A percentile compares a stretch with the other conserved stretches of the same genome.
These are phyloP conservation scores for Dissophora globulifera DNA, from an alignment of 192 early-diverging fungal genomes.

Conservation along the genomic window DNA sequence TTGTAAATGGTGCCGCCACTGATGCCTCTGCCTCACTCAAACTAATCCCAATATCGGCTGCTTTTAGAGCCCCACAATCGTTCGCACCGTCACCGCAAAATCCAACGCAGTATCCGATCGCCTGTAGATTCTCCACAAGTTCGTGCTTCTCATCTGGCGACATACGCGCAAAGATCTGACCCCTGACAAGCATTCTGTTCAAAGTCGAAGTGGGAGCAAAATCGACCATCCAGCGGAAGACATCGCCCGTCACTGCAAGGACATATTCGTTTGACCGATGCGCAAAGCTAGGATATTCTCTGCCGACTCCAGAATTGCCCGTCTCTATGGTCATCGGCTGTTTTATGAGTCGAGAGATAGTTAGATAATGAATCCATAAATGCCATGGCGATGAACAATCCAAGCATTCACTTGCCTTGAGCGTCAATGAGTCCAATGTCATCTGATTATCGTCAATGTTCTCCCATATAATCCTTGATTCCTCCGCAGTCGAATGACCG, in stretches of 20 bases:
- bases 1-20: constrained; percentile 98
- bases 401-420: constrained; percentile 43
- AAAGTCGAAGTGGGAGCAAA: constrained; percentile 56
- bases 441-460: constrained; percentile 60
- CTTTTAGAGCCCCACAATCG: constrained; percentile 96
- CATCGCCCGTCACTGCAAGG: constrained; percentile 96
- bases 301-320: neutral
- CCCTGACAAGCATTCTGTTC: constrained; percentile 83
- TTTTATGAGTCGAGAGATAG: too few relatives aligned
- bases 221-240: constrained; percentile 96
- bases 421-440: constrained; percentile 53
- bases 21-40: constrained; percentile 97
- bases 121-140: constrained; percentile 89
- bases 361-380: too few relatives aligned
- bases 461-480: constrained; percentile 78
- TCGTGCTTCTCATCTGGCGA: constrained; percentile 98
- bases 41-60: constrained; percentile 95
- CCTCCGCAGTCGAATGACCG: constrained; percentile 55
- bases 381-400: too few relatives aligned
- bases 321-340: neutral
- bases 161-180: constrained; percentile 96
- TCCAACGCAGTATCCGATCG: constrained; percentile 91
- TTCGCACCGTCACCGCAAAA: constrained; percentile 99
- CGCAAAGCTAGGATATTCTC: constrained; percentile 35
- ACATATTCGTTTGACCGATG: constrained; percentile 63